phyloP scores from a whole-genome alignment of 2,329 filamentous ascomycete genomes.

The Exophiala bonariae region DNA sequence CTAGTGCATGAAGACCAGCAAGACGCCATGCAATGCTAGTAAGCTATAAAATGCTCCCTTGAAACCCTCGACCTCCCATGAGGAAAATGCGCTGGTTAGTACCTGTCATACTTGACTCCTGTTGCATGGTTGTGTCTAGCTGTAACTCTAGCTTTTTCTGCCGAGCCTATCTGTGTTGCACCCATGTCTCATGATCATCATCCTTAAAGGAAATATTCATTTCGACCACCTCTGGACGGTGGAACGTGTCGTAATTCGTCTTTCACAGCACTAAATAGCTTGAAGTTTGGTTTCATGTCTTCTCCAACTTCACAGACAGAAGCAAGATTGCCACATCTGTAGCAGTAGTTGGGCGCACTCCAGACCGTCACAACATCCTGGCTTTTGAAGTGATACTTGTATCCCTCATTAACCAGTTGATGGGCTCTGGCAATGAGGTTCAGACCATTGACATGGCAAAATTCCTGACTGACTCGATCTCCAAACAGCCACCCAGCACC shows the following conservation, averaged over 20 bases:
- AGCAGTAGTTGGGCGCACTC: constrained; percentile 94
- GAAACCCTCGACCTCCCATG: background rate
- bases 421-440: constrained; percentile 72
- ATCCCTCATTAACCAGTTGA: constrained; percentile 75
- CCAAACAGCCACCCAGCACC: constrained; percentile 68
- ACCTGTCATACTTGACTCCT: no score
- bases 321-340: constrained; percentile 77
- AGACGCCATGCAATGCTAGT: constrained; percentile 1
- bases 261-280: constrained; percentile 48
- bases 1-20: background rate
- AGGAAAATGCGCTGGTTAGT: no score
- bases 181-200: background rate
- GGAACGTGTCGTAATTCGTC: constrained; percentile 49
- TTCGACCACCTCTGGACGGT: constrained; percentile 44
- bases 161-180: background rate
- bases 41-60: background rate
- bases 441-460: constrained; percentile 74
- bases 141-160: background rate
- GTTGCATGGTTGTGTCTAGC: background rate
- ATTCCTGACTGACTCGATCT: constrained; percentile 72
- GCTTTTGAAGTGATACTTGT: constrained; percentile 91
- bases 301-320: constrained; percentile 87
- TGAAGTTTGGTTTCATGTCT: constrained; percentile 86
- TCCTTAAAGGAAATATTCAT: constrained; percentile 43
- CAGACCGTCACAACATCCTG: constrained; percentile 86